Conservation (phyloP, 2,329 filamentous ascomycete species). For the Aureobasidium sp. region DNA sequence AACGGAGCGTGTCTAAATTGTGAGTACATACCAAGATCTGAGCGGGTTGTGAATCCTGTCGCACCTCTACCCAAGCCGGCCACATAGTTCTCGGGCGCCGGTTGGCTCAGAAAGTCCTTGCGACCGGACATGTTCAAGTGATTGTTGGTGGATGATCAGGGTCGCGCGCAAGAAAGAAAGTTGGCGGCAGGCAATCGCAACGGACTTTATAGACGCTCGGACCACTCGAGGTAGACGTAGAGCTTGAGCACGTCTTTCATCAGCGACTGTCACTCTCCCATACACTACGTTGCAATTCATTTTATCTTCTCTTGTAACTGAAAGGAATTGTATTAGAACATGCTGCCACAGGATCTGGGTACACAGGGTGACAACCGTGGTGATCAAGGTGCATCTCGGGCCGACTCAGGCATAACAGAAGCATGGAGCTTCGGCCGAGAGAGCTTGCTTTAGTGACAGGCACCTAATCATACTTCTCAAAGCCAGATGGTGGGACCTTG, state of each 20-base stretch:
- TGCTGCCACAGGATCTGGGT: too few relatives aligned
- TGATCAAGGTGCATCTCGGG: neutral
- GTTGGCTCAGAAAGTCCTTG: slow-evolving; percentile 84
- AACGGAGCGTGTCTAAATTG: neutral
- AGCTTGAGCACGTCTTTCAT: neutral
- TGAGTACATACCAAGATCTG: slow-evolving; percentile 55
- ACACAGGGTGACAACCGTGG: neutral
- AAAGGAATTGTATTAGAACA: rapidly evolving
- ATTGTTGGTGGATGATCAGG: slow-evolving; percentile 24
- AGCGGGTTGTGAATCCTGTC: slow-evolving; percentile 95
- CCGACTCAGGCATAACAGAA: neutral
- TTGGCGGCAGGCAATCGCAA: neutral
- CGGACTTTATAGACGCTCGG: slow-evolving; percentile 4
- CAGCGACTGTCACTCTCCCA: neutral
- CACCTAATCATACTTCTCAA: neutral
- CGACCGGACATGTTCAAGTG: slow-evolving; percentile 48
- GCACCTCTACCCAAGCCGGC: slow-evolving; percentile 96
- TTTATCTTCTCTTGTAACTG: neutral
- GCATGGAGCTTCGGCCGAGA: neutral
- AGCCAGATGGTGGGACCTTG: neutral
- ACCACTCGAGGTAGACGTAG: neutral
- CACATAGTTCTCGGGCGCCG: slow-evolving; percentile 60
- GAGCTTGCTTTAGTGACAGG: neutral
- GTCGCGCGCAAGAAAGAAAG: neutral
- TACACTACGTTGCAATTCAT: neutral